Base-by-base conservation (phyloP, 1,139 yeast species). In the Hemisphaericaspora xylanilytica region DNA sequence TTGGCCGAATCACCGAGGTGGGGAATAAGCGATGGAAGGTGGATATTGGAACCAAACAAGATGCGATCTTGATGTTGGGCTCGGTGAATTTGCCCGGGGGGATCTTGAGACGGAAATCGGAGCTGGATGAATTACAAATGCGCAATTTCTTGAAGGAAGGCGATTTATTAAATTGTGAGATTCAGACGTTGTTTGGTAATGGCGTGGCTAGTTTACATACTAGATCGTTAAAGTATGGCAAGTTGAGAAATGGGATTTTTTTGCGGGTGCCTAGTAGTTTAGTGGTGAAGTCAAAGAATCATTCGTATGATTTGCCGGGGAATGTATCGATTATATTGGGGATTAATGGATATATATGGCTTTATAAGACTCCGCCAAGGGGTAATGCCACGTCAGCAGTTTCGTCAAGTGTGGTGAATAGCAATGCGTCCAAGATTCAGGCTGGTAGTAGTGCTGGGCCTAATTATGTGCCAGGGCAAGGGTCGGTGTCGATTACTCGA, bases 11-110 rank as follows among this genome's bases (percentile, higher is more conserved):
- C 51, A 85, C 95, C 2, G 98, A 92, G 53, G 97, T 92, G 5
- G 96, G 95, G 0, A 84, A 85, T 50, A 86, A 85, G 58, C 71
- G 97, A 51, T 94, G 99, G 98, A 89, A 85, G 57, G 97, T 94
- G 14, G 97, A 92, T 53, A 88, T 94, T 52, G 97, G 98, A 12
- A 87, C 88, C 15, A 84, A 81, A 51, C 96, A 88, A 54, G 95
- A 89, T 58, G 98, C 97, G 0, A 81, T 87, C 0, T 67, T 94
- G 47, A 84, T 88, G 88, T 72, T 94, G 45, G 98, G 98, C 8
- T 87, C 96, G 1, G 97, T 94, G 17, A 94, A 94, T 60, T 71
- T 94, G 46, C 99, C 99, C 1, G 98, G 99, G 40, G 99, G 99
- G 40, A 88, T 94, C 3, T 68, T 92, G 52, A 78, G 98, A 61